Evolutionary conservation across 2,329 filamentous ascomycete species (phyloP).

Genomic region (Pseudocercospora cruenta): DNA sequence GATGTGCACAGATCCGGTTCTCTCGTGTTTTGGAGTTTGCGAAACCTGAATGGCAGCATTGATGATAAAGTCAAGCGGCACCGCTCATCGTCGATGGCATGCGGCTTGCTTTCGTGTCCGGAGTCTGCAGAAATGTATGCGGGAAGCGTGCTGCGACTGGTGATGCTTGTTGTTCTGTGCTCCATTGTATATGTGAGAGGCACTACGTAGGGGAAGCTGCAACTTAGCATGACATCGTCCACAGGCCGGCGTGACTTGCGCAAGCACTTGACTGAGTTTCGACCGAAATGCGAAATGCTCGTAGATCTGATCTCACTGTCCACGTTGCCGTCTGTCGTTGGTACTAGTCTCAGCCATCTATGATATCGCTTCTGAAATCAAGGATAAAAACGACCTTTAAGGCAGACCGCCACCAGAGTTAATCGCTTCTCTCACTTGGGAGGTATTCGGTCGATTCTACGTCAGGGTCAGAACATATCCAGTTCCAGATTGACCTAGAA

Average conservation of each 20-base stretch:
- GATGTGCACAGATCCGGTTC: slow-evolving; percentile 1
- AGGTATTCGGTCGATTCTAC: slow-evolving; percentile 61
- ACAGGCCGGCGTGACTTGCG: not conserved
- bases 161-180: not conserved
- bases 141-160: not conserved
- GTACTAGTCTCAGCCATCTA: not conserved
- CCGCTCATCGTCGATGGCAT: slow-evolving; percentile 1
- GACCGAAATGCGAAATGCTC: not conserved
- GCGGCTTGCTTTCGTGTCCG: not conserved
- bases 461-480: not conserved
- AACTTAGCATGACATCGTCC: not conserved
- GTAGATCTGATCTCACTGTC: not conserved
- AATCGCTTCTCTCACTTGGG: slow-evolving; percentile 61
- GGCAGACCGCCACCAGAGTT: slow-evolving; percentile 61
- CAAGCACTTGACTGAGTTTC: not conserved
- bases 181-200: not conserved
- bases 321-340: not conserved
- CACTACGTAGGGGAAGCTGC: not conserved
- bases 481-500: not conserved
- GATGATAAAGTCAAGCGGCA: not conserved
- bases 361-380: not conserved
- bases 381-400: slow-evolving; percentile 36
- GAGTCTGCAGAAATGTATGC: not conserved
- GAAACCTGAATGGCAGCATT: not conserved
- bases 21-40: not conserved